Percentiles rank a stretch among this genome's conserved stretches.
phyloP scores from a whole-genome alignment of 441 rosid species.

The Euphorbia schlechtendalii region DNA sequence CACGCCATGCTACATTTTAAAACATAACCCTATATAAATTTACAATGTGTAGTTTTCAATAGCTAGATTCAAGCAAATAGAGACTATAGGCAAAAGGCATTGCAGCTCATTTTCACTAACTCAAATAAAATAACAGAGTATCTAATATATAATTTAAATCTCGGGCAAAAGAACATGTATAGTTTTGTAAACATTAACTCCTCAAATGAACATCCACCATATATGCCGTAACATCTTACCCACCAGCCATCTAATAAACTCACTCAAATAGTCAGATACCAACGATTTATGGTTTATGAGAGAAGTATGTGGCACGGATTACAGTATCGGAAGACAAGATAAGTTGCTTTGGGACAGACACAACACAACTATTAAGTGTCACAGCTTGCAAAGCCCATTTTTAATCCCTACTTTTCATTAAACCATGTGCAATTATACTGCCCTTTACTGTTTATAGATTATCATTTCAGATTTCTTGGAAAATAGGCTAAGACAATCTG shows the following conservation, averaged over 20 bases:
- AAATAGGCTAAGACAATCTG: not conserved
- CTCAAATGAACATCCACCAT: not conserved
- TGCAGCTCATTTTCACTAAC: no score
- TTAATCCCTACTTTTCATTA: not conserved
- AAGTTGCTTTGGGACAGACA: constrained; percentile 5
- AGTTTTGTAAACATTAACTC: not conserved
- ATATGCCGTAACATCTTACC: not conserved
- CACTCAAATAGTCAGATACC: no score
- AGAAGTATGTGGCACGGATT: not conserved
- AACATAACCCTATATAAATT: no score
- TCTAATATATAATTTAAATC: no score
- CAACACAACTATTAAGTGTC: not conserved
- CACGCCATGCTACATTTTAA: no score
- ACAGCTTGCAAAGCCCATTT: not conserved
- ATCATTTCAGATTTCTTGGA: not conserved
- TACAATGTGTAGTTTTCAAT: no score
- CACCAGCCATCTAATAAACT: not conserved
- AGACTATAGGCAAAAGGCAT: no score
- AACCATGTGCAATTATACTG: not conserved
- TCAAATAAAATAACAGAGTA: no score
- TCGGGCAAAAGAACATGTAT: not conserved
- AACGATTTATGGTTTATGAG: not conserved
- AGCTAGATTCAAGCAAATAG: no score
- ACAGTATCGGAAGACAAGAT: not conserved
- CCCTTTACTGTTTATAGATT: not conserved